These are phyloP conservation scores for Boletus sp. DNA, from an alignment of 768 basidiomycete genomes.

Conservation along the genomic window DNA sequence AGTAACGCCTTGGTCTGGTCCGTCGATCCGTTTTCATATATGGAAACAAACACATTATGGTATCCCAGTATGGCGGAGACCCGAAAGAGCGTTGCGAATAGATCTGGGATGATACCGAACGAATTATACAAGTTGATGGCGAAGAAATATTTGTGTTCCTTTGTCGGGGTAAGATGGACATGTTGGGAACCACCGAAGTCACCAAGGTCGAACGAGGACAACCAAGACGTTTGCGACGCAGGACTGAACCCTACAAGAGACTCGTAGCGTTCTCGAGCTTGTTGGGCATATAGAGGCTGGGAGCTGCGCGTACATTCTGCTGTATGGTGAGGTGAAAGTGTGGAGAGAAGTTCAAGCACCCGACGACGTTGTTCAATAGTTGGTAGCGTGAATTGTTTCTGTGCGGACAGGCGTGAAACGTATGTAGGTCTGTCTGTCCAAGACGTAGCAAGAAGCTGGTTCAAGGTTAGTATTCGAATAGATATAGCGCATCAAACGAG, in stretches of 20 bases:
- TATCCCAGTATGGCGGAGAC: constrained; percentile 89
- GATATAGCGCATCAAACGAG: neutral
- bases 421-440: constrained; percentile 57
- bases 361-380: constrained; percentile 81
- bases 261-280: constrained; percentile 82
- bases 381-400: constrained; percentile 68
- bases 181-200: constrained; percentile 41
- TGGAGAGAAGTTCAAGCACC: constrained; percentile 81
- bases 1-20: constrained; percentile 98
- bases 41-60: constrained; percentile 97
- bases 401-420: constrained; percentile 47
- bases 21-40: constrained; percentile 98
- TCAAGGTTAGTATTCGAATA: neutral
- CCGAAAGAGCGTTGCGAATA: constrained; percentile 95
- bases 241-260: constrained; percentile 77
- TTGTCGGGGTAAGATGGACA: constrained; percentile 37
- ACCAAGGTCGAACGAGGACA: constrained; percentile 48
- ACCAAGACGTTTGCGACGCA: constrained; percentile 56
- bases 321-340: constrained; percentile 88
- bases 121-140: constrained; percentile 99
- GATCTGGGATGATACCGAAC: constrained; percentile 96
- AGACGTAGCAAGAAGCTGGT: constrained; percentile 31
- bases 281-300: constrained; percentile 81
- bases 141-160: constrained; percentile 97
- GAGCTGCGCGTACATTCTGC: constrained; percentile 84